These are phyloP conservation scores for Trametes cubensis DNA, from an alignment of 768 basidiomycete genomes.

Conservation along the genomic window DNA sequence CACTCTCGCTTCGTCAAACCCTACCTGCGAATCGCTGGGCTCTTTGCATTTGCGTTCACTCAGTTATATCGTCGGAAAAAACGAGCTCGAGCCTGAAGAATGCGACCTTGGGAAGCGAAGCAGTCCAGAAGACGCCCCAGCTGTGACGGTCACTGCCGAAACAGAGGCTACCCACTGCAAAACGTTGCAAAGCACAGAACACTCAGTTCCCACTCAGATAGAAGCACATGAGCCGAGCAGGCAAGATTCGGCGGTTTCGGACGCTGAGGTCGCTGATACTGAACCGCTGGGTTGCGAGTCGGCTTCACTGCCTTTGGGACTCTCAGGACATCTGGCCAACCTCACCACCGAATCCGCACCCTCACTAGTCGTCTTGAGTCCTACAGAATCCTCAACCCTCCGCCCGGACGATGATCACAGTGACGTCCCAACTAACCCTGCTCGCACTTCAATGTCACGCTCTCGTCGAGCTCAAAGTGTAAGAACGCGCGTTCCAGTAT, in stretches of 20 bases:
- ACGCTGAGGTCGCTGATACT: neutral
- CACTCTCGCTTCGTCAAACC: neutral
- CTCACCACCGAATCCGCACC: too few species aligned
- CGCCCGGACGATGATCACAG: neutral
- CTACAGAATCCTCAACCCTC: neutral
- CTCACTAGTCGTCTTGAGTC: too few species aligned
- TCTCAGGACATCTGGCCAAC: too few species aligned
- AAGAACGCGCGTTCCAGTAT: neutral
- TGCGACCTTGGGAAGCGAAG: neutral
- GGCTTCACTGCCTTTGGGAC: too few species aligned
- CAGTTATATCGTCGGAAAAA: slow-evolving; percentile 1
- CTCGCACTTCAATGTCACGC: neutral
- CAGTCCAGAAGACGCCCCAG: too few species aligned
- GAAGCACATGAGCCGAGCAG: too few species aligned
- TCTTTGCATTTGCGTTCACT: neutral
- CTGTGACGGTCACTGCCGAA: too few species aligned
- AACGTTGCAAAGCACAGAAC: too few species aligned
- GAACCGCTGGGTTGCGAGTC: neutral
- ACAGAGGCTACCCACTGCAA: too few species aligned
- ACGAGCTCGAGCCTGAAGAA: neutral
- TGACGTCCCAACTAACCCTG: too few species aligned
- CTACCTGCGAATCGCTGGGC: neutral
- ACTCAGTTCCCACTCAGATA: too few species aligned
- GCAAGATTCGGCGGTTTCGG: neutral
- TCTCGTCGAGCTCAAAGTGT: slow-evolving; percentile 1